Conservation (phyloP, 768 basidiomycete species). For the Suillus clintonianus region DNA sequence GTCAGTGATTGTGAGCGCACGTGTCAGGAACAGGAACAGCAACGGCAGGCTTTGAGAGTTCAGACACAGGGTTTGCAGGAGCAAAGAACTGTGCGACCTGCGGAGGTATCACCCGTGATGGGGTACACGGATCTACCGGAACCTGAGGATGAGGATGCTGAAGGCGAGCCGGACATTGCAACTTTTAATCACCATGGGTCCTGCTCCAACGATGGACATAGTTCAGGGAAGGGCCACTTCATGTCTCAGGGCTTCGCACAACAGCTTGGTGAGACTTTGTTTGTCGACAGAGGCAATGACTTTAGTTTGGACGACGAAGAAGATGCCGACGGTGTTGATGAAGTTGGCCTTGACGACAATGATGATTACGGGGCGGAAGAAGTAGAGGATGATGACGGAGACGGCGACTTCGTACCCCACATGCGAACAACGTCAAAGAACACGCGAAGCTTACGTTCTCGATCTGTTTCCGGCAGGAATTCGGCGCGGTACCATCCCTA, state of each 20-base stretch:
- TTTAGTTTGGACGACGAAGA: conserved; percentile 19
- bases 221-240: conserved; percentile 20
- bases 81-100: conserved; percentile 33
- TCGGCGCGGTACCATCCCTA: conserved; percentile 36
- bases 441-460: conserved; percentile 38
- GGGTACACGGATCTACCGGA: conserved; percentile 29
- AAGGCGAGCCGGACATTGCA: conserved; percentile 32
- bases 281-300: conserved; percentile 18
- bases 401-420: conserved; percentile 37
- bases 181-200: conserved; percentile 27
- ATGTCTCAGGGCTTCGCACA: conserved; percentile 17
- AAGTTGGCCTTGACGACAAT: conserved; percentile 20
- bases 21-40: conserved; percentile 41
- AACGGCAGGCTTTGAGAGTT: conserved; percentile 29
- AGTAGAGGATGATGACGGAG: conserved; percentile 25
- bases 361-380: conserved; percentile 31
- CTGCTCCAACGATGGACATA: conserved; percentile 25
- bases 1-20: conserved; percentile 36
- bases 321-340: conserved; percentile 29
- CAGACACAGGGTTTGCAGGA: conserved; percentile 34
- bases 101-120: conserved; percentile 34
- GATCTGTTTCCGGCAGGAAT: conserved; percentile 33
- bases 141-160: conserved; percentile 36
- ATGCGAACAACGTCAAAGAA: conserved; percentile 38
- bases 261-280: conserved; percentile 18